Evolutionary conservation across 371 early-diverging fungal species (phyloP), one percentile per base, ranked within the genome.

Genomic region (Syncephalastrum contaminatum): DNA sequence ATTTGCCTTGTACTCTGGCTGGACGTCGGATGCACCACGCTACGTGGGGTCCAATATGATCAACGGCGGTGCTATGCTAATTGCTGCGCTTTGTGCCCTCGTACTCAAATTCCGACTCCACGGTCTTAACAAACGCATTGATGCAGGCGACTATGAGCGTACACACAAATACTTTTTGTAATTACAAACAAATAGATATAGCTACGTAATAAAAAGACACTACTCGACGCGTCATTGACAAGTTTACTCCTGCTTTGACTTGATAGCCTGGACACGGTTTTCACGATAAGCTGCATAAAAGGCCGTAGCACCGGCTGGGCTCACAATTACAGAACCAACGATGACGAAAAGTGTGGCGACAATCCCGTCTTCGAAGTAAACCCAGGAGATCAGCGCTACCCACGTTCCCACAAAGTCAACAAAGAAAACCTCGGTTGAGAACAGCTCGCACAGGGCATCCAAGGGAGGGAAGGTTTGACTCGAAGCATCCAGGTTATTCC

Each of bases 41-140:
- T 77, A 77, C 50, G 47, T 73, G 39, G 77, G 77, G 7, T 77
- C 77, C 12, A 77, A 77, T 36, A 77, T 77, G 77, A 63, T 77
- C 22, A 72, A 72, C 16, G 77, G 74, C 18, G 70, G 70, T 6
- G 70, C 74, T 12, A 77, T 77, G 77, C 52, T 77, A n/a, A 22
- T 77, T 18, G 73, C 77, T 24, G 74, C 74, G 10, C 10, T 68
- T 10, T 56, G 66, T 53, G 77, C 77, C 13, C 21, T 72, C 12
- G 30, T 62, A 0, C 61, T 77, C 15, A 60, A 72, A 42, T 40
- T 60, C 14, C 62, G 63, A 43, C 49, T 77, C 8, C 54, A 60
- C 4, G 52, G 43, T 15, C 43, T 68, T 8, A 77, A 77, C 57
- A 59, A 56, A 18, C 51, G 52, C 15, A 75, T 75, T n/a, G 66